Evolutionary conservation across 768 basidiomycete genomes (phyloP), one percentile per base, ranked within the genome.

Genomic region (Suillus clintonianus): DNA sequence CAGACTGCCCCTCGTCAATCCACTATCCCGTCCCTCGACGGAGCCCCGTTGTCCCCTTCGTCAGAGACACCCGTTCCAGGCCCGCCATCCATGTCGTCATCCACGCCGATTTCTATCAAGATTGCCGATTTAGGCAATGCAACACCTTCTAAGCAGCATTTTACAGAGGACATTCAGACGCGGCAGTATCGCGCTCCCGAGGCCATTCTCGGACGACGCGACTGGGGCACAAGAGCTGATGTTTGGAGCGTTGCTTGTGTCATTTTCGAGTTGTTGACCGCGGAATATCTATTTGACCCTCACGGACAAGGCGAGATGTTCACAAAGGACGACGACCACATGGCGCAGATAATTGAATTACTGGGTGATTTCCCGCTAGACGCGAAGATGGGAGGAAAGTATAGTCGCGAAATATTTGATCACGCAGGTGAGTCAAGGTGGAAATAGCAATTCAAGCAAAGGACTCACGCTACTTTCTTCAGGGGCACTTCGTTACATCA

Each of bases 91-190:
- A 68, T 59, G 32, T 68, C 72, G n/a, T 6, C 56, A 34, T 63
- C 61, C 1, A 59, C 81, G 19, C 85, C 85, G 3, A 88, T 97
- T 68, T 88, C 85, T 22, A 85, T 97, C 72, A 97, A 97, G 82
- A 95, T 97, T 65, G 95, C 95, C 36, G 95, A 97, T 79, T 80
- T 97, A 50, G 95, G 95, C 30, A 97, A 97, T 73, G 95, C 95
- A 30, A 95, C 95, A 41, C 95, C 94, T 17, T 89, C 92, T n/a
- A 89, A 80, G 68, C 88, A 89, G 70, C 94, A 97, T 74, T 97
- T 87, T 74, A 97, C 95, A 10, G 95, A 96, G 71, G 95, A 95
- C 72, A 97, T 96, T 67, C 95, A 97, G 78, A 97, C 95, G n/a
- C 86, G 95, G 48, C 95, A 97, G 73, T 97, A 97, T 74, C 90